A percentile compares a stretch with the other conserved stretches of the same genome.
phyloP scores from a whole-genome alignment of 345 rosid species.

The Eucalyptus rudis region DNA sequence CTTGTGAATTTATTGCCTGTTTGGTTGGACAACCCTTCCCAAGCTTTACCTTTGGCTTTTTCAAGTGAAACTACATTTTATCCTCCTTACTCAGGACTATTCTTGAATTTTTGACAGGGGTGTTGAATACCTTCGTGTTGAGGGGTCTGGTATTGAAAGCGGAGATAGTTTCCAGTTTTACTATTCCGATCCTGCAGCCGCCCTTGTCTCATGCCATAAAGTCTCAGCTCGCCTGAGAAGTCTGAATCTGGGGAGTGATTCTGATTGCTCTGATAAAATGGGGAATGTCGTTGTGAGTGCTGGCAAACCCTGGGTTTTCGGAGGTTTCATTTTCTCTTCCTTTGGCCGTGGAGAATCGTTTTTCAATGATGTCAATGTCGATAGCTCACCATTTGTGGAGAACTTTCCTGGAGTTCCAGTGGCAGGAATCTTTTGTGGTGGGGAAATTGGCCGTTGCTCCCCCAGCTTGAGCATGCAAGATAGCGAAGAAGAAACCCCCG shows the following conservation, averaged over 20 bases:
- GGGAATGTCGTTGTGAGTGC: neutral
- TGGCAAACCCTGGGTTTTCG: slow-evolving; percentile 21
- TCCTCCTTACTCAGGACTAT: neutral
- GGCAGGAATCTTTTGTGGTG: slow-evolving; percentile 46
- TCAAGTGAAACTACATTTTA: neutral
- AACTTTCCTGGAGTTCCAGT: slow-evolving; percentile 44
- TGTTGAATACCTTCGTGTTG: slow-evolving; percentile 38
- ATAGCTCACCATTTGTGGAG: slow-evolving; percentile 46
- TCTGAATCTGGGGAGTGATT: slow-evolving; percentile 13
- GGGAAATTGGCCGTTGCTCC: slow-evolving; percentile 49
- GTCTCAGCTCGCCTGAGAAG: slow-evolving; percentile 17
- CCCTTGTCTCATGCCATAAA: slow-evolving; percentile 13
- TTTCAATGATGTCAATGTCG: slow-evolving; percentile 25
- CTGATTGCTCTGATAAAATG: neutral
- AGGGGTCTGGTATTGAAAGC: slow-evolving; percentile 38
- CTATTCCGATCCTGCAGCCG: slow-evolving; percentile 24
- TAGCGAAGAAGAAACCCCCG: slow-evolving; percentile 3
- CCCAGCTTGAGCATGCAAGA: neutral
- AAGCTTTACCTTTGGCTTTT: neutral
- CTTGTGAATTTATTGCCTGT: neutral
- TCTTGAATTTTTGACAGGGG: slow-evolving; percentile 20
- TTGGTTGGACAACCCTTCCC: neutral
- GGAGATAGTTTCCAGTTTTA: slow-evolving; percentile 62
- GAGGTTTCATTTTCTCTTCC: slow-evolving; percentile 52
- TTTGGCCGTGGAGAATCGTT: slow-evolving; percentile 42